Percentiles rank a stretch among this genome's conserved stretches.
Evolutionary conservation across 2,329 filamentous ascomycete genomes (phyloP).

Genomic region (Fusarium equiseti): DNA sequence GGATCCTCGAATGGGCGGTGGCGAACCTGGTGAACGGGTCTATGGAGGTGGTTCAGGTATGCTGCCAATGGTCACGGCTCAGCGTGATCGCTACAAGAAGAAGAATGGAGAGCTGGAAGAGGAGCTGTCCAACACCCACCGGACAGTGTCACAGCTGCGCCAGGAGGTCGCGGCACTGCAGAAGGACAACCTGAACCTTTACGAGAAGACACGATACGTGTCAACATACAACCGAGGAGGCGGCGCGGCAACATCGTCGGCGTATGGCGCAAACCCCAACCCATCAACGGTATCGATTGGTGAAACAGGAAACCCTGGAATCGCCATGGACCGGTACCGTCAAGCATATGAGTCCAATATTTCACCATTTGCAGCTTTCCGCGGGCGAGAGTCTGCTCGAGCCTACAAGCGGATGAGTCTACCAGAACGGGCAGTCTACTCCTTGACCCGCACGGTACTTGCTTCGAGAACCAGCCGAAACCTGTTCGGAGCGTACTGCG

Average conservation of each 20-base stretch:
- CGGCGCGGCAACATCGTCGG: constrained; percentile 70
- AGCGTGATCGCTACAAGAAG: constrained; percentile 98
- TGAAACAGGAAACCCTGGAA: constrained; percentile 68
- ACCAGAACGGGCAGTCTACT: constrained; percentile 90
- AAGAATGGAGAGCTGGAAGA: constrained; percentile 91
- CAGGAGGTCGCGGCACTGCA: constrained; percentile 93
- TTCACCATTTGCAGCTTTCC: constrained; percentile 94
- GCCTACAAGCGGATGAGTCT: constrained; percentile 94
- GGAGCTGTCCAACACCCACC: constrained; percentile 87
- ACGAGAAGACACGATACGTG: constrained; percentile 97
- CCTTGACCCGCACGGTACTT: constrained; percentile 89
- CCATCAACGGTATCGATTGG: constrained; percentile 75
- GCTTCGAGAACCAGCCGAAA: constrained; percentile 92
- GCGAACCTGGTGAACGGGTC: constrained; percentile 68
- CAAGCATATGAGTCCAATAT: constrained; percentile 95
- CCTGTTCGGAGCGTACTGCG: constrained; percentile 91
- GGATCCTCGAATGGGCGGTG: constrained; percentile 70
- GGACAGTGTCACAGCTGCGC: constrained; percentile 84
- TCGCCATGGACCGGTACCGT: constrained; percentile 85
- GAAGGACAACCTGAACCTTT: constrained; percentile 94
- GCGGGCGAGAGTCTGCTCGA: constrained; percentile 89
- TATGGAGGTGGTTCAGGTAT: constrained; percentile 83
- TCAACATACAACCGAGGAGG: constrained; percentile 88
- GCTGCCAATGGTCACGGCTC: constrained; percentile 96
- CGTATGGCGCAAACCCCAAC: constrained; percentile 79